Evolutionary conservation across 75 land plant genomes (phyloP).

Genomic region (Pinus taeda): DNA sequence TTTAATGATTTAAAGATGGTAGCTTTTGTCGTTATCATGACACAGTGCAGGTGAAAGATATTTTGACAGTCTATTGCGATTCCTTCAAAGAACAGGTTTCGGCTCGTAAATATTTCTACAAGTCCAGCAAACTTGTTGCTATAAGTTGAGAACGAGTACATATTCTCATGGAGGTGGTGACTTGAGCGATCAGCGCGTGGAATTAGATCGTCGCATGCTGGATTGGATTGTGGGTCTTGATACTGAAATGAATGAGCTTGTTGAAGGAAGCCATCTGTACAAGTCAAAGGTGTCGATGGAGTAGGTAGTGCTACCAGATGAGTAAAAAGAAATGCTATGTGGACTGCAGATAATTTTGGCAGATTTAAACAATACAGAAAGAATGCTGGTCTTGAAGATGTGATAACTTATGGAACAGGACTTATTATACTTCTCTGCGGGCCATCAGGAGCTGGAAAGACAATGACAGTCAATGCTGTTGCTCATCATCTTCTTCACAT

Average conservation of each 20-base stretch:
- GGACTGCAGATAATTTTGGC: conserved; percentile 22
- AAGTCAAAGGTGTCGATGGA: conserved; percentile 33
- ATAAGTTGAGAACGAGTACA: conserved; percentile 8
- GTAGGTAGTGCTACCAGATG: conserved; percentile 33
- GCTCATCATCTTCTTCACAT: conserved; percentile 29
- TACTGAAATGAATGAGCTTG: conserved; percentile 34
- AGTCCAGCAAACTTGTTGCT: conserved; percentile 26
- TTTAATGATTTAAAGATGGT: too few species aligned
- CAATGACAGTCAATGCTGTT: conserved; percentile 34
- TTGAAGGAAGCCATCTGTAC: conserved; percentile 30
- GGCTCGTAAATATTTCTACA: conserved; percentile 30
- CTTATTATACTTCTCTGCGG: conserved; percentile 11
- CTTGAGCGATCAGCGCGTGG: conserved; percentile 33
- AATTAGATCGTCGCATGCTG: conserved; percentile 32
- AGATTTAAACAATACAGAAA: conserved; percentile 21
- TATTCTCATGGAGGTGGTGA: conserved; percentile 22
- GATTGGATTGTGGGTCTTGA: conserved; percentile 38
- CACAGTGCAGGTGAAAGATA: too few species aligned
- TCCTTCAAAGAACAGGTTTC: too few species aligned
- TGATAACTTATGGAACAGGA: conserved; percentile 26
- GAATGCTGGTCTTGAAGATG: conserved; percentile 23
- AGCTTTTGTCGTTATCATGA: too few species aligned
- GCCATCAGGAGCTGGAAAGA: conserved; percentile 30
- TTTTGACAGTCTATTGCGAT: too few species aligned
- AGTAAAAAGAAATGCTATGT: conserved; percentile 29